Base-by-base conservation (phyloP, 1,139 yeast species). In the Yamadazyma songkhlaensis region DNA sequence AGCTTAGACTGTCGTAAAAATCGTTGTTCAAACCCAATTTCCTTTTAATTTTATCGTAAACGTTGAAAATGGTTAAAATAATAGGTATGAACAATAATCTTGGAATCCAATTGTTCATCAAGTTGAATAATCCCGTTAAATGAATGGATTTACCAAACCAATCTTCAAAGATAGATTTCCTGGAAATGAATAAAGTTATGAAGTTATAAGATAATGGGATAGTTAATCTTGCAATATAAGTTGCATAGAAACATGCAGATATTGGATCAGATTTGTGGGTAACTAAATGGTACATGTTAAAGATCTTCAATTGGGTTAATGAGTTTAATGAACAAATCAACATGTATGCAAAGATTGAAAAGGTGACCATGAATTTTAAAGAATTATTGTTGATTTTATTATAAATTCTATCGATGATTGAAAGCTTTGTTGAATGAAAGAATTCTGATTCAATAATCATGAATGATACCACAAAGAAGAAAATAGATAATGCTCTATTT, bases 141-240 rank as follows among this genome's bases (percentile, higher is more conserved):
- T 84, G 84, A 52, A 87, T 82, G 14, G 86, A 81, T 46, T 76
- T 72, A 13, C 95, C 95, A 44, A 84, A 72, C 68, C 90, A 85
- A 36, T 60, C 57, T 49, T 77, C 80, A 51, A 77, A 77, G 8
- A 64, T 49, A 40, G 77, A 72, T 11, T 54, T 53, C 11, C 78
- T 54, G 20, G 76, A 67, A 9, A 79, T 69, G 43, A 84, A 71
- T 36, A 87, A 64, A 27, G 86, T 84, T 40, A 86, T 60, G 54
- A 84, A 87, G 57, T 87, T 87, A 62, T 84, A 87, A 25, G 87
- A 79, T 46, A 87, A 67, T 3, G 96, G 96, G 10, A 87, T 81
- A 0, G 95, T 84, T 54, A 87, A 66, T 46, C 96, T 78, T 38
- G 92, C 86, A 25, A 86, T 80, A 52, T 87, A 87, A 51, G 86